A percentile compares a stretch with the other conserved stretches of the same genome.
phyloP scores from a whole-genome alignment of 2,329 filamentous ascomycete species.

The Dothistroma pini region DNA sequence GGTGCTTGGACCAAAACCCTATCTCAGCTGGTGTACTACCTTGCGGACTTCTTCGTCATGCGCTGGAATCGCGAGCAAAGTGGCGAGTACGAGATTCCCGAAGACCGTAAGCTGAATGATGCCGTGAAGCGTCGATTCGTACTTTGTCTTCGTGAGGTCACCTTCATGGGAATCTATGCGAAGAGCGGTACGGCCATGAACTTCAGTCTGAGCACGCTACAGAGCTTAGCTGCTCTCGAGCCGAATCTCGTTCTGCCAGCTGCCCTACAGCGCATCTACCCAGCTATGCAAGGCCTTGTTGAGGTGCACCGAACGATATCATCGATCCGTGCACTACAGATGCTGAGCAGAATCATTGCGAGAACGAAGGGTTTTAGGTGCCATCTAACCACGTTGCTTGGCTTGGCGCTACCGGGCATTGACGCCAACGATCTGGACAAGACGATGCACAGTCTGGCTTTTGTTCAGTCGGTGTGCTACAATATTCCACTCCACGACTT shows the following conservation, averaged over 20 bases:
- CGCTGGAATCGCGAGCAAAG: conserved; percentile 95
- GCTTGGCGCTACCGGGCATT: conserved; percentile 87
- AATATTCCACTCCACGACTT: conserved; percentile 90
- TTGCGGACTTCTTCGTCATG: conserved; percentile 95
- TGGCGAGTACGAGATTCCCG: conserved; percentile 82
- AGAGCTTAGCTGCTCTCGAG: conserved; percentile 85
- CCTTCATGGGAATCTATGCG: conserved; percentile 97
- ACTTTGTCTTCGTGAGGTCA: conserved; percentile 80
- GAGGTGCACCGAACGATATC: conserved; percentile 96
- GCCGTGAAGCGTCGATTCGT: conserved; percentile 88
- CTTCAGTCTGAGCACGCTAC: conserved; percentile 85
- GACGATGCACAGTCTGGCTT: conserved; percentile 88
- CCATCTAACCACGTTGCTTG: conserved; percentile 90
- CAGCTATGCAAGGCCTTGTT: conserved; percentile 91
- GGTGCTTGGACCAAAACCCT: conserved; percentile 87
- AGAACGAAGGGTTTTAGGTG: conserved; percentile 94
- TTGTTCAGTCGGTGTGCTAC: conserved; percentile 93
- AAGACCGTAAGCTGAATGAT: conserved; percentile 72
- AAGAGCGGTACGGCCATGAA: conserved; percentile 91
- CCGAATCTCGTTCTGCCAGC: conserved; percentile 89
- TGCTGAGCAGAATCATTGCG: conserved; percentile 86
- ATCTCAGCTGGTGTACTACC: conserved; percentile 84
- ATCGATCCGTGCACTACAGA: conserved; percentile 84
- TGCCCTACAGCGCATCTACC: conserved; percentile 92
- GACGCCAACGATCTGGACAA: conserved; percentile 98